Evolutionary conservation across 306 rosid species (phyloP).

Genomic region (Purshia tridentata): DNA sequence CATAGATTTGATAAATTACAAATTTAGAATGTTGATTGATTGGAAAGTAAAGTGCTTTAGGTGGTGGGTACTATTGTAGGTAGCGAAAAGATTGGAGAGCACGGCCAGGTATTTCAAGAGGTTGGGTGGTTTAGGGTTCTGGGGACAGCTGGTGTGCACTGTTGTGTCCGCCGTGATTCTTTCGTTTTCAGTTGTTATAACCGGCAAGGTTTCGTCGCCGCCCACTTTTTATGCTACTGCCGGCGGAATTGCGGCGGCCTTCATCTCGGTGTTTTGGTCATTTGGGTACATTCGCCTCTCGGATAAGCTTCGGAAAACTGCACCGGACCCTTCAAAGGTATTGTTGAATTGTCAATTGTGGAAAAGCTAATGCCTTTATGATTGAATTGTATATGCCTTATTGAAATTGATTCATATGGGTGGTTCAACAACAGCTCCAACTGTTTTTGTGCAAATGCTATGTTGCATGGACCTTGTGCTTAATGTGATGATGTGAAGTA

Average conservation of each 20-base stretch:
- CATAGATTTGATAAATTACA: neutral
- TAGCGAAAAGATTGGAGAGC: conserved; percentile 77
- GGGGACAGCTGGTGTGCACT: conserved; percentile 94
- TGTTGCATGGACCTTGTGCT: neutral
- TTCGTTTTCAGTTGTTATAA: conserved; percentile 75
- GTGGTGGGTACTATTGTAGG: conserved; percentile 46
- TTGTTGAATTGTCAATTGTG: neutral
- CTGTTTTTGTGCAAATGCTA: neutral
- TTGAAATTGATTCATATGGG: neutral
- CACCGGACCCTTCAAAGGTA: conserved; percentile 86
- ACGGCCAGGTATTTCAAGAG: conserved; percentile 93
- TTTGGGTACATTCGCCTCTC: conserved; percentile 94
- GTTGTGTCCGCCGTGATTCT: conserved; percentile 88
- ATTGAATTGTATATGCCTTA: conserved; percentile 6
- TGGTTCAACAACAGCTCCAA: no score
- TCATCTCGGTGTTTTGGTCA: conserved; percentile 95
- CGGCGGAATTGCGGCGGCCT: conserved; percentile 86
- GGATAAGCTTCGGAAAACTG: conserved; percentile 74
- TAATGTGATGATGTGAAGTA: neutral
- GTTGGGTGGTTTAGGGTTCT: conserved; percentile 83
- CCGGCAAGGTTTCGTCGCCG: conserved; percentile 84
- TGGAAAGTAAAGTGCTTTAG: conserved; percentile 16
- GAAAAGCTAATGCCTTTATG: neutral
- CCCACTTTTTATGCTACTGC: conserved; percentile 91
- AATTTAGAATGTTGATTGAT: neutral